These are phyloP conservation scores for Aureobasidium sp. DNA, from an alignment of 2,329 filamentous ascomycete species.

Conservation along the genomic window DNA sequence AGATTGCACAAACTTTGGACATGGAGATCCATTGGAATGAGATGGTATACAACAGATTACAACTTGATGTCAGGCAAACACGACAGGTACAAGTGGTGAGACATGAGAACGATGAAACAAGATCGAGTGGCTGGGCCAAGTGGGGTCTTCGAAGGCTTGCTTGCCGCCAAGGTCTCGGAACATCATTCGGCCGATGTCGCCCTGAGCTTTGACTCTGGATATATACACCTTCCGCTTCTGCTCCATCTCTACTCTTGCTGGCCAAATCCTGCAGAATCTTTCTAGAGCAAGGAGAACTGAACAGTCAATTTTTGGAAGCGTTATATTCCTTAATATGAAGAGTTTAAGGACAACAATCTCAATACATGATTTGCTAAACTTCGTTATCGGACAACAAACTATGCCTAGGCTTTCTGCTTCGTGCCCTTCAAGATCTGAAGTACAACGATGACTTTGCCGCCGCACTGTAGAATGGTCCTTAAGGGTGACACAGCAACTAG, in stretches of 20 bases:
- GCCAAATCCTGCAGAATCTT: no score
- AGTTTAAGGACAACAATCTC: no score
- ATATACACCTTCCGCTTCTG: no score
- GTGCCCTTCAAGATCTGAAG: constrained; percentile 35
- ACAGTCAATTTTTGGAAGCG: no score
- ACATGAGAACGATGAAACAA: background rate
- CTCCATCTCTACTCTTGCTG: no score
- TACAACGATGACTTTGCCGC: constrained; percentile 46
- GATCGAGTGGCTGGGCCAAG: background rate
- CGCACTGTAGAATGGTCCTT: constrained; percentile 47
- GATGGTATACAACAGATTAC: background rate
- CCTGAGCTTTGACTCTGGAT: no score
- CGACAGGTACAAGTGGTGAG: background rate
- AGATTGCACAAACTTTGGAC: background rate
- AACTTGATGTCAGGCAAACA: background rate
- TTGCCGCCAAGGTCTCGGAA: background rate
- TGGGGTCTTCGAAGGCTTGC: background rate
- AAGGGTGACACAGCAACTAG: constrained; percentile 47
- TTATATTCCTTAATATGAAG: no score
- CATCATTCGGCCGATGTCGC: background rate
- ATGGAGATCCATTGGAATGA: background rate
- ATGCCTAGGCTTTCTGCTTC: no score
- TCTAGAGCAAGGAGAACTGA: no score
- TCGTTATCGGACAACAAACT: no score
- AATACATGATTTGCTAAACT: no score